Evolutionary conservation across 225 moss, liverwort and hornwort species (phyloP).

Genomic region (Lunularia cruciata): DNA sequence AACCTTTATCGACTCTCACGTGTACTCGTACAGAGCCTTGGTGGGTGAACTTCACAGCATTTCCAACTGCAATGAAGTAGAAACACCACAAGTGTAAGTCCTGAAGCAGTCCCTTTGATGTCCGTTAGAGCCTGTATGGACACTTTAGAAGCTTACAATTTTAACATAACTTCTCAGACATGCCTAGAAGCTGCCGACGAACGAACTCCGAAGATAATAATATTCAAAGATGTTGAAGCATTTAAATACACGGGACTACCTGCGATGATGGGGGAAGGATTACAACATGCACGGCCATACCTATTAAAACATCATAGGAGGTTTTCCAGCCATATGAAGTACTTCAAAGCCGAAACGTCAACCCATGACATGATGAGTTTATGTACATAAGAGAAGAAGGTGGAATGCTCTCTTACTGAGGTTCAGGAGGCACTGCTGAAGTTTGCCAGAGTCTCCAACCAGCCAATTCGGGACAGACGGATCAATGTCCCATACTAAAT

Average conservation of each 20-base stretch:
- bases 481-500: conserved; percentile 47
- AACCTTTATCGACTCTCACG: conserved; percentile 27
- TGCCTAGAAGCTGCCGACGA: no score
- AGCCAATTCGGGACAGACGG: conserved; percentile 48
- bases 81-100: background rate
- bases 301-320: background rate
- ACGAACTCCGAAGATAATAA: no score
- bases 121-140: no score
- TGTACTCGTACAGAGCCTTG: conserved; percentile 50
- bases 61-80: conserved; percentile 44
- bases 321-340: background rate
- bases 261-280: background rate
- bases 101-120: no score
- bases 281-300: background rate
- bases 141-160: no score
- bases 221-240: no score
- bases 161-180: no score
- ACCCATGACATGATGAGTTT: background rate
- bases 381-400: background rate
- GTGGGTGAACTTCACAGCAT: conserved; percentile 64
- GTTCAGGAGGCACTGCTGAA: conserved; percentile 68
- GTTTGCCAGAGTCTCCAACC: conserved; percentile 59
- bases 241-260: no score
- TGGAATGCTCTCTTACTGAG: conserved; percentile 38
- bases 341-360: background rate